These are phyloP conservation scores for Firmiana major DNA, from an alignment of 345 rosid species.

Conservation along the genomic window DNA sequence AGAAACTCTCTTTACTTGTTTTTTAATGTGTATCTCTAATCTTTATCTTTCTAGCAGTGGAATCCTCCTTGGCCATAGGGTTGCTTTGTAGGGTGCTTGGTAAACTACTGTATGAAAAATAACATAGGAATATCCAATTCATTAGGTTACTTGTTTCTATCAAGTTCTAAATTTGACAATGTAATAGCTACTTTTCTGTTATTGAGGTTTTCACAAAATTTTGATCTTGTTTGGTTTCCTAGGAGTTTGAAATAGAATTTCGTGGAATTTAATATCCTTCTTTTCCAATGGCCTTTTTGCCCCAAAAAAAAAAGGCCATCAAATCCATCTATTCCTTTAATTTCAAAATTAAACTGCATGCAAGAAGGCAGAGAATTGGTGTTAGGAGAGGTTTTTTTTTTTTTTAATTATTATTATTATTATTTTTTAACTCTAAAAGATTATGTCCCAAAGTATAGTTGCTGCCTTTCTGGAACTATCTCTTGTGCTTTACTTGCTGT, in stretches of 20 bases:
- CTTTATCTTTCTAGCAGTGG: too few relatives aligned
- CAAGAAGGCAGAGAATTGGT: not conserved
- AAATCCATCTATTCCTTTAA: not conserved
- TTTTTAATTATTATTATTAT: too few relatives aligned
- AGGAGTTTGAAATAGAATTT: constrained; percentile 4
- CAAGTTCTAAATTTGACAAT: too few relatives aligned
- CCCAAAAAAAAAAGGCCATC: not conserved
- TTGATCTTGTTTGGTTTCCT: constrained; percentile 6
- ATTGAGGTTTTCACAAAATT: not conserved
- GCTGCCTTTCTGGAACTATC: not conserved
- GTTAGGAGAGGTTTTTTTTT: not conserved
- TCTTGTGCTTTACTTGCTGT: not conserved
- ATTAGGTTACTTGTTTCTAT: too few relatives aligned
- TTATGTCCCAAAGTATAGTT: not conserved
- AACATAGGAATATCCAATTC: too few relatives aligned
- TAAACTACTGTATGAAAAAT: too few relatives aligned
- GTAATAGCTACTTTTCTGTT: not conserved
- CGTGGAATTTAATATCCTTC: not conserved
- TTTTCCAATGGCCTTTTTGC: not conserved
- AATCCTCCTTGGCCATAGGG: too few relatives aligned
- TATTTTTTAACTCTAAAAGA: not conserved
- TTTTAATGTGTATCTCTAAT: too few relatives aligned
- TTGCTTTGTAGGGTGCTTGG: too few relatives aligned
- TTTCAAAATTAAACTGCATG: not conserved
- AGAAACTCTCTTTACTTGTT: too few relatives aligned